Evolutionary conservation across 2,329 filamentous ascomycete genomes (phyloP).

Genomic region (Penicillium sp.): DNA sequence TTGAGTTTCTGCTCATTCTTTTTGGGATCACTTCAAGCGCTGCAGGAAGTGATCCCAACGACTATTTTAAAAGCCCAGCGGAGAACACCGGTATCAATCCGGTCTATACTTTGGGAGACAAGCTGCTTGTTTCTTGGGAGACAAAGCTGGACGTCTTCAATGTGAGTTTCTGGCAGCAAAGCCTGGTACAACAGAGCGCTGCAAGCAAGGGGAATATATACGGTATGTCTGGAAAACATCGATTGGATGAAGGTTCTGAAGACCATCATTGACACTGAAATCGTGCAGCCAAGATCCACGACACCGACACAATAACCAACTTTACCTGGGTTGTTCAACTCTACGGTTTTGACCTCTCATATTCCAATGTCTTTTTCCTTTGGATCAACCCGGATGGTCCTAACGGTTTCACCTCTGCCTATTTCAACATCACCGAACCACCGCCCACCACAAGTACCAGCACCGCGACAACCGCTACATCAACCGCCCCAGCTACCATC

Average conservation of each 20-base stretch:
- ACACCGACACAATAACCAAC: constrained; percentile 10
- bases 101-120: constrained; percentile 1
- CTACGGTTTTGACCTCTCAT: constrained; percentile 12
- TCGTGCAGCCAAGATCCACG: constrained; percentile 12
- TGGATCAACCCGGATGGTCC: constrained; percentile 16
- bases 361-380: constrained; percentile 20
- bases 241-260: not conserved
- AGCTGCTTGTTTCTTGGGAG: constrained; percentile 1
- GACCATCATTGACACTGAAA: not conserved
- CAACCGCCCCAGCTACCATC: no score
- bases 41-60: not conserved
- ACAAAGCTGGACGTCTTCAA: constrained; percentile 11
- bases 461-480: constrained; percentile 1
- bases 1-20: not conserved
- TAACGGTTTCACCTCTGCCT: constrained; percentile 11
- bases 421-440: constrained; percentile 19
- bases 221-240: constrained; percentile 4
- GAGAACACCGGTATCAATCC: not conserved
- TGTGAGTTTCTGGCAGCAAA: constrained; percentile 19
- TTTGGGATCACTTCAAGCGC: constrained; percentile 10
- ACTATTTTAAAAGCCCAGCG: constrained; percentile 6
- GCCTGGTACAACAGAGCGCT: constrained; percentile 2
- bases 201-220: constrained; percentile 14
- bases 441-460: not conserved
- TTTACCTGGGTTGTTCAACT: constrained; percentile 21